Conservation (phyloP, 495 filamentous ascomycete genomes). For the Delitschia confertaspora region DNA sequence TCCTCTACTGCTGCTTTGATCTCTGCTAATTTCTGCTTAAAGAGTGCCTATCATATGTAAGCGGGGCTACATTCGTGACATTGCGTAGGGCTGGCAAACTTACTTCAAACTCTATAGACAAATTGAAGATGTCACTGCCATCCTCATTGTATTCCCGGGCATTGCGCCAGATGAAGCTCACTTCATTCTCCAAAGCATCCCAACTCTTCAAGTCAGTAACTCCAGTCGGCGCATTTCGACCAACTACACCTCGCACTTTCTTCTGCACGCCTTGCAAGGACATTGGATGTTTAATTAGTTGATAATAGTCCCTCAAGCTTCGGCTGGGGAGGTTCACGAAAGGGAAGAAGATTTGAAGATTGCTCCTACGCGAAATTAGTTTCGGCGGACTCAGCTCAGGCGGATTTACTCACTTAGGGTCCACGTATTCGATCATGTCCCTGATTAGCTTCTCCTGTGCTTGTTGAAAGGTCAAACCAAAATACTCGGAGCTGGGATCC, state of each 20-base stretch:
- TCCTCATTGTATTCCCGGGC: conserved; percentile 85
- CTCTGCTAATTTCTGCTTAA: conserved; percentile 54
- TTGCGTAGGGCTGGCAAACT: conserved; percentile 15
- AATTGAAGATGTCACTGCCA: conserved; percentile 62
- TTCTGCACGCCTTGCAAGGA: conserved; percentile 64
- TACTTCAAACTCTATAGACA: conserved; percentile 71
- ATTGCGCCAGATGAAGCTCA: conserved; percentile 74
- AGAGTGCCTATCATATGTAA: conserved; percentile 54
- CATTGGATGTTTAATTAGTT: conserved; percentile 62
- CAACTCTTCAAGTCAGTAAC: conserved; percentile 66
- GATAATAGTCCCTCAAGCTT: conserved; percentile 63
- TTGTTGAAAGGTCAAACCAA: conserved; percentile 60
- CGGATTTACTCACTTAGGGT: conserved; percentile 43
- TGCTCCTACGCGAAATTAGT: conserved; percentile 31
- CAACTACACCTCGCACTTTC: conserved; percentile 57
- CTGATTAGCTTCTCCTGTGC: conserved; percentile 74
- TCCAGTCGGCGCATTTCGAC: conserved; percentile 53
- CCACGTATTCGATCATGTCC: conserved; percentile 55
- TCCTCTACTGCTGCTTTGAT: conserved; percentile 54
- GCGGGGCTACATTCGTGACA: too few species aligned
- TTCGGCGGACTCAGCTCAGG: neutral
- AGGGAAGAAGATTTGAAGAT: conserved; percentile 49
- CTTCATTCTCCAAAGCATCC: conserved; percentile 68
- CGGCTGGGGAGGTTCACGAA: conserved; percentile 60
- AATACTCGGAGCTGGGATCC: conserved; percentile 43